A percentile compares a stretch with the other conserved stretches of the same genome.
Conservation (phyloP, 176 grass and related monocot genomes). For the Thinopyrum elongatum region DNA sequence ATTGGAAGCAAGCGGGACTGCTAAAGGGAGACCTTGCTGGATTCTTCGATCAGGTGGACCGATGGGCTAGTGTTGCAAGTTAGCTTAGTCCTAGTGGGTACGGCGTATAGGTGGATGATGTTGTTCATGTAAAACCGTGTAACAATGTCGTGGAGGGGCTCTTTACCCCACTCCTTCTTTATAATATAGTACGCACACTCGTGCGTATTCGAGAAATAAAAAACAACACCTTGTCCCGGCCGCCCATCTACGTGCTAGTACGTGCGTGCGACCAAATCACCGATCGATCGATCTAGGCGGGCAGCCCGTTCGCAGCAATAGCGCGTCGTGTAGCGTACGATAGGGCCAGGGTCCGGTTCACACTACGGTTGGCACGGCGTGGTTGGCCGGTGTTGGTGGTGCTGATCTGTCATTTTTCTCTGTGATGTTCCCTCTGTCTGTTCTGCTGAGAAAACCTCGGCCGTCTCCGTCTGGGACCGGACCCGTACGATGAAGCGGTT, state of each 20-base stretch:
- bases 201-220: too few relatives aligned
- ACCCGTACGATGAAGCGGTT: background rate
- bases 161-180: too few relatives aligned
- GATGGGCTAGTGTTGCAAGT: too few relatives aligned
- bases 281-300: background rate
- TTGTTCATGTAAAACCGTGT: too few relatives aligned
- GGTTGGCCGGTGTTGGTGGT: background rate
- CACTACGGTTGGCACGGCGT: background rate
- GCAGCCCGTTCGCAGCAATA: background rate
- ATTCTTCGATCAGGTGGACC: too few relatives aligned
- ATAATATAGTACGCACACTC: too few relatives aligned
- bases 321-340: background rate
- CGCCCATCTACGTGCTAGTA: background rate
- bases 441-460: background rate
- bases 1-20: too few relatives aligned
- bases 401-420: background rate
- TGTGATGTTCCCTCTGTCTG: background rate
- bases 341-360: background rate
- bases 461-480: background rate
- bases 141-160: too few relatives aligned
- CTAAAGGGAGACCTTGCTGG: too few relatives aligned
- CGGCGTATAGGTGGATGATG: too few relatives aligned
- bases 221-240: background rate
- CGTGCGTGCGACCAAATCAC: background rate
- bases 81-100: too few relatives aligned